A percentile compares a stretch with the other conserved stretches of the same genome.
Conservation (phyloP, 2,329 filamentous ascomycete genomes). For the Grosmannia serpens region DNA sequence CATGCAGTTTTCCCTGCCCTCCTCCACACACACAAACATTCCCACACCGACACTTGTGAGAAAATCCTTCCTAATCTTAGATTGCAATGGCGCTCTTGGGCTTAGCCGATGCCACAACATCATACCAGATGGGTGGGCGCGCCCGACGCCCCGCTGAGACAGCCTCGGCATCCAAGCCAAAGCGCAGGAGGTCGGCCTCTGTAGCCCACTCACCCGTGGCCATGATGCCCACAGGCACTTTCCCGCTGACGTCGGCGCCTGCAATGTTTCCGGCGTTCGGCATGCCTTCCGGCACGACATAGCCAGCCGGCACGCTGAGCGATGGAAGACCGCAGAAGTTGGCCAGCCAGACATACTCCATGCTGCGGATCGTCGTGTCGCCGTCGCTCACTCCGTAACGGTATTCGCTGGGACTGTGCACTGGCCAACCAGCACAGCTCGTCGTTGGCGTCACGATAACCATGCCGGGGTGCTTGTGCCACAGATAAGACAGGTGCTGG, state of each 20-base stretch:
- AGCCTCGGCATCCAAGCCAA: conserved; percentile 35
- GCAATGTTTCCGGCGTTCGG: conserved; percentile 21
- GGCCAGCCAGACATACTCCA: conserved; percentile 39
- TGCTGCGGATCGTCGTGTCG: conserved; percentile 31
- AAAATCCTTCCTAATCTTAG: background rate
- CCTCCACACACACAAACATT: background rate
- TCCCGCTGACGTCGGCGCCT: conserved; percentile 22
- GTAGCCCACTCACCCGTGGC: conserved; percentile 42
- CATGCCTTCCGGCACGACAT: conserved; percentile 24
- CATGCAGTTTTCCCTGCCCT: background rate
- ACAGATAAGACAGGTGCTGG: conserved; percentile 59
- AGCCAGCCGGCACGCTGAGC: conserved; percentile 34
- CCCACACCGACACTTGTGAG: background rate
- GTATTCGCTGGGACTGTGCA: conserved; percentile 24
- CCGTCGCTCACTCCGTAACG: conserved; percentile 32
- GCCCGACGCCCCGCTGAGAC: conserved; percentile 22
- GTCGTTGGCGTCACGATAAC: conserved; percentile 62
- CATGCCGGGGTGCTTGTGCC: conserved; percentile 52
- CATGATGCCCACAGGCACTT: conserved; percentile 43
- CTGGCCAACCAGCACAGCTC: conserved; percentile 32
- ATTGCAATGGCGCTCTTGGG: conserved; percentile 2
- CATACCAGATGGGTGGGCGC: conserved; percentile 30
- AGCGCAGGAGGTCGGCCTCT: conserved; percentile 35
- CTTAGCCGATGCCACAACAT: conserved; percentile 28
- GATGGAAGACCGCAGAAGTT: conserved; percentile 38